Evolutionary conservation across 139 green algal species (phyloP), one percentile per base, ranked within the genome.

Genomic region (Chlorella ohadii): DNA sequence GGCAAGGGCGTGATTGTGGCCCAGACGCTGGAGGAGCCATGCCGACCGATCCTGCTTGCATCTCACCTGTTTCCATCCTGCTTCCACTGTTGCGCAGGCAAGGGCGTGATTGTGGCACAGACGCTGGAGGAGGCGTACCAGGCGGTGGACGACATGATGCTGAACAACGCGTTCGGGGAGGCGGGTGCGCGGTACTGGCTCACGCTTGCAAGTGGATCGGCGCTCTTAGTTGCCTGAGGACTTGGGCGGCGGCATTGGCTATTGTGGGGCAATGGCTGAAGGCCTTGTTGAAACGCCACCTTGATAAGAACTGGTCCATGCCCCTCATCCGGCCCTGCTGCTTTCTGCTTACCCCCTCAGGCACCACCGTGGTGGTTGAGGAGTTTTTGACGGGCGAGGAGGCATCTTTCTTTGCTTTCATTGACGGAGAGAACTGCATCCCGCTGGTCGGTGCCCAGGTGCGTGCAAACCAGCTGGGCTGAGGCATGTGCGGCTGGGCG

Each of bases 381-480:
- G 97, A 99, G 87, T 99, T 98, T 71, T 88, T 99, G 27, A 87
- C 88, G 1, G 97, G 97, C 4, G 96, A 99, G 90, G 97, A 99
- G 91, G 96, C 94, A 3, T 98, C 93, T 31, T 99, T 98, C 90
- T 99, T 99, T 81, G 97, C 96, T 2, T 85, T 99, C 44, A 87
- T 98, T n/a, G 97, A 99, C 75, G 97, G 97, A 1, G 86, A 90
- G 38, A 90, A 75, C 27, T 94, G 90, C 17, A 79, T 98, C 16
- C 87, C 95, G 13, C 89, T 98, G 27, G 88, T 84, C 3, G 91
- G 92, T 17, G 93, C 94, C 17, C 92, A 95, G 88, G 91, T 94
- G 79, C 1, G 33, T n/a, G n/a, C n/a, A n/a, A n/a, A n/a, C n/a
- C n/a, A n/a, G n/a, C n/a, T n/a, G n/a, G n/a, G n/a, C n/a, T n/a